Evolutionary conservation across 192 early-diverging fungal species (phyloP).

Genomic region (Phycomyces blakesleeanus): DNA sequence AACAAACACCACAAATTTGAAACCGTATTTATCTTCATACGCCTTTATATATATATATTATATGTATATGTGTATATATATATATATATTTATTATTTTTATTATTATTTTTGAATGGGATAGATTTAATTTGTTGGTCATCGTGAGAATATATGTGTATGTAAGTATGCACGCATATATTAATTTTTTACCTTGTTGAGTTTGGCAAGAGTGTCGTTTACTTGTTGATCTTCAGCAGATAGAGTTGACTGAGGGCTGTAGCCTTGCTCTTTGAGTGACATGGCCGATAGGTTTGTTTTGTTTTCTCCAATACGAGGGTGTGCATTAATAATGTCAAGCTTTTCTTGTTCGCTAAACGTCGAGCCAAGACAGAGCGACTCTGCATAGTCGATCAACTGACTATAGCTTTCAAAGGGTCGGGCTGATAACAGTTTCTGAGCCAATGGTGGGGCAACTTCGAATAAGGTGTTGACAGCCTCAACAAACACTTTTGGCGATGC

Average conservation of each 20-base stretch:
- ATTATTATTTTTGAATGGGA: background rate
- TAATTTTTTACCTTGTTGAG: slow-evolving; percentile 54
- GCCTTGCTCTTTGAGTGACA: slow-evolving; percentile 71
- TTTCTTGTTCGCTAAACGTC: slow-evolving; percentile 57
- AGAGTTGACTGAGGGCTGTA: slow-evolving; percentile 41
- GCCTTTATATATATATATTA: slow-evolving; percentile 14
- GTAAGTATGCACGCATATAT: too few species aligned
- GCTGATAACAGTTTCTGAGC: slow-evolving; percentile 60
- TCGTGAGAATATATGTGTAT: too few species aligned
- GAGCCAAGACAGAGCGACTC: slow-evolving; percentile 42
- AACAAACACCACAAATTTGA: slow-evolving; percentile 84
- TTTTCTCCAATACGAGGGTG: slow-evolving; percentile 85
- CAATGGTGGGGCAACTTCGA: slow-evolving; percentile 84
- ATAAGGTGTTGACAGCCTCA: slow-evolving; percentile 65
- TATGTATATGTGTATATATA: too few species aligned
- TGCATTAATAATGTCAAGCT: slow-evolving; percentile 80
- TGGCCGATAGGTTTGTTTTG: slow-evolving; percentile 62
- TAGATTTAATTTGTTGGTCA: background rate
- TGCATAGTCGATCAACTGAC: slow-evolving; percentile 58
- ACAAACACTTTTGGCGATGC: slow-evolving; percentile 50
- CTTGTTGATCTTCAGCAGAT: slow-evolving; percentile 44
- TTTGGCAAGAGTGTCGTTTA: slow-evolving; percentile 52
- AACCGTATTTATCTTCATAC: slow-evolving; percentile 75
- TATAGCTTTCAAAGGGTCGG: slow-evolving; percentile 72
- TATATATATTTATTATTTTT: background rate